phyloP scores from a whole-genome alignment of 805 yeast genomes.

The Kregervanrija pseudodelftensis region DNA sequence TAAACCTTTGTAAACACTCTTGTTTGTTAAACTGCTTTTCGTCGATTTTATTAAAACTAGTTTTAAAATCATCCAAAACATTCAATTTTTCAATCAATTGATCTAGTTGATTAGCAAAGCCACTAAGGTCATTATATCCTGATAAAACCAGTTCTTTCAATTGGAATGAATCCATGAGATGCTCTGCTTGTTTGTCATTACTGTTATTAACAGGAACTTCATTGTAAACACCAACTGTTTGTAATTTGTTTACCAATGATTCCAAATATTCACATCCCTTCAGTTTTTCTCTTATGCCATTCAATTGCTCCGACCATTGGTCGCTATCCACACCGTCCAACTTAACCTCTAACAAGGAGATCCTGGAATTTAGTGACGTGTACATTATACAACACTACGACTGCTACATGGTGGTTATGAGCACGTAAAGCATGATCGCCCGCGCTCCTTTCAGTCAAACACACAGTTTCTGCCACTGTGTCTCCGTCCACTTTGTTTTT shows the following conservation, averaged over 20 bases:
- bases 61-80: constrained; percentile 1
- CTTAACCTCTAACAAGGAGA: too few species aligned
- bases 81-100: not conserved
- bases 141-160: not conserved
- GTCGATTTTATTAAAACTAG: not conserved
- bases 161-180: not conserved
- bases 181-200: too few species aligned
- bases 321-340: too few species aligned
- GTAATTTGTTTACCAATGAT: too few species aligned
- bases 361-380: too few species aligned
- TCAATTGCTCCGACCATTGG: too few species aligned
- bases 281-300: too few species aligned
- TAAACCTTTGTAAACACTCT: not conserved
- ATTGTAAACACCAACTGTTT: too few species aligned
- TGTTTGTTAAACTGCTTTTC: not conserved
- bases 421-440: constrained; percentile 1
- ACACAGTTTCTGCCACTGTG: not conserved
- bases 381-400: not conserved
- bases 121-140: not conserved
- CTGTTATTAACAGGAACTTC: too few species aligned
- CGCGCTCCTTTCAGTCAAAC: too few species aligned
- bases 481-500: not conserved
- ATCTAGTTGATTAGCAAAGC: not conserved
- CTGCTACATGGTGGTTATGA: constrained; percentile 1
- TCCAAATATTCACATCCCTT: too few species aligned